phyloP scores from a whole-genome alignment of 129 eudicot genomes.

The Erigeron canadensis region DNA sequence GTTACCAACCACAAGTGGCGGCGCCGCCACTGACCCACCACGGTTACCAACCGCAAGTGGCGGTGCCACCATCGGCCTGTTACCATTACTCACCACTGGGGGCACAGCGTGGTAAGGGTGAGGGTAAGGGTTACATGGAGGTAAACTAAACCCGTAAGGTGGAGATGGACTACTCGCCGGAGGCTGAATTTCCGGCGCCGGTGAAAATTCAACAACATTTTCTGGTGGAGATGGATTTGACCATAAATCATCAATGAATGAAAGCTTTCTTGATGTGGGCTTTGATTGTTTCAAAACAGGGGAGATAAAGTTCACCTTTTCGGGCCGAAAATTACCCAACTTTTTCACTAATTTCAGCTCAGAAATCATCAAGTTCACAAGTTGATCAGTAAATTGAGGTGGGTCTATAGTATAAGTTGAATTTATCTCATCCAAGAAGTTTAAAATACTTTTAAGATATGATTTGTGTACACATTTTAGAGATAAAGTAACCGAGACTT shows the following conservation, averaged over 20 bases:
- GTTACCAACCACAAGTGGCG: neutral
- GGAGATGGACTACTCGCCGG: slow-evolving; percentile 43
- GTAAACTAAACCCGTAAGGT: slow-evolving; percentile 47
- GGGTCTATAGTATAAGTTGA: slow-evolving; percentile 56
- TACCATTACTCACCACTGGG: slow-evolving; percentile 16
- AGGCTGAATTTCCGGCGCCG: slow-evolving; percentile 46
- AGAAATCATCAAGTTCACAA: slow-evolving; percentile 22
- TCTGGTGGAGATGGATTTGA: slow-evolving; percentile 27
- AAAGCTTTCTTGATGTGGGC: slow-evolving; percentile 57
- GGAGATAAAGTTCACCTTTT: slow-evolving; percentile 31
- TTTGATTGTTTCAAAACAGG: slow-evolving; percentile 25
- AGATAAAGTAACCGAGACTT: slow-evolving; percentile 63
- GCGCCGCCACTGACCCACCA: slow-evolving; percentile 20
- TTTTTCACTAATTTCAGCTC: slow-evolving; percentile 48
- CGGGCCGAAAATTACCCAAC: slow-evolving; percentile 36
- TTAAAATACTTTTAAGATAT: slow-evolving; percentile 44
- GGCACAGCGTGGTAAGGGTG: slow-evolving; percentile 20
- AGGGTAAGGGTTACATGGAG: slow-evolving; percentile 65
- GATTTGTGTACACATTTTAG: slow-evolving; percentile 41
- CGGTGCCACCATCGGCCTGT: neutral
- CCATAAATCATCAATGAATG: slow-evolving; percentile 38
- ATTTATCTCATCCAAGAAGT: slow-evolving; percentile 47
- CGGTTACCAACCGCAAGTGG: no score
- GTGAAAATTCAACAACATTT: slow-evolving; percentile 26
- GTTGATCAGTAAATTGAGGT: slow-evolving; percentile 32